These are phyloP conservation scores for Hypoxylon sp. DNA, from an alignment of 2,329 filamentous ascomycete genomes.

Conservation along the genomic window DNA sequence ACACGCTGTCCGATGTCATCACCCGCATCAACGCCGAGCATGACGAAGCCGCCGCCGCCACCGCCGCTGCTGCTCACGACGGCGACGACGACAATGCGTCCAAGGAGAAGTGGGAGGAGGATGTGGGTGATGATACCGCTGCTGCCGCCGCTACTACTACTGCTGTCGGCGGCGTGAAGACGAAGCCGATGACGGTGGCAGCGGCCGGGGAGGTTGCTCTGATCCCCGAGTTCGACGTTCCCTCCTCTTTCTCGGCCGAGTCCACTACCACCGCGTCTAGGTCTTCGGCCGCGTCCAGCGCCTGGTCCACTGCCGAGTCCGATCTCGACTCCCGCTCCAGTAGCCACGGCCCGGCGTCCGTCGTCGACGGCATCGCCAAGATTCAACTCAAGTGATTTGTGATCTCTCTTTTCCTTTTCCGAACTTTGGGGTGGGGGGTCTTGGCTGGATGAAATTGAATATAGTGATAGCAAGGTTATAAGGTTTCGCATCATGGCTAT, in stretches of 20 bases:
- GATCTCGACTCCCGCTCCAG: slow-evolving; percentile 39
- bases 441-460: not conserved
- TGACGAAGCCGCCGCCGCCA: not conserved
- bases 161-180: not conserved
- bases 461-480: too few relatives aligned
- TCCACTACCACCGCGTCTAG: slow-evolving; percentile 4
- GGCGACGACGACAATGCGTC: too few relatives aligned
- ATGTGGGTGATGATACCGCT: not conserved
- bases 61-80: not conserved
- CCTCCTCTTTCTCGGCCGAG: not conserved
- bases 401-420: not conserved
- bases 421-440: not conserved
- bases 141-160: not conserved
- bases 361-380: slow-evolving; percentile 14
- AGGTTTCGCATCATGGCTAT: too few relatives aligned
- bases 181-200: not conserved
- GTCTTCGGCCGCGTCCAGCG: slow-evolving; percentile 20
- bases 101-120: not conserved
- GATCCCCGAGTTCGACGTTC: slow-evolving; percentile 8
- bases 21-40: slow-evolving; percentile 28
- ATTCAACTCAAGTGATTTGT: not conserved
- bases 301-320: slow-evolving; percentile 18
- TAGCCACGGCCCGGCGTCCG: slow-evolving; percentile 9
- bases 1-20: slow-evolving; percentile 39
- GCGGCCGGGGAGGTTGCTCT: not conserved